Evolutionary conservation across 2,329 filamentous ascomycete genomes (phyloP), one percentile per base, ranked within the genome.

Genomic region (Ilyonectria robusta): DNA sequence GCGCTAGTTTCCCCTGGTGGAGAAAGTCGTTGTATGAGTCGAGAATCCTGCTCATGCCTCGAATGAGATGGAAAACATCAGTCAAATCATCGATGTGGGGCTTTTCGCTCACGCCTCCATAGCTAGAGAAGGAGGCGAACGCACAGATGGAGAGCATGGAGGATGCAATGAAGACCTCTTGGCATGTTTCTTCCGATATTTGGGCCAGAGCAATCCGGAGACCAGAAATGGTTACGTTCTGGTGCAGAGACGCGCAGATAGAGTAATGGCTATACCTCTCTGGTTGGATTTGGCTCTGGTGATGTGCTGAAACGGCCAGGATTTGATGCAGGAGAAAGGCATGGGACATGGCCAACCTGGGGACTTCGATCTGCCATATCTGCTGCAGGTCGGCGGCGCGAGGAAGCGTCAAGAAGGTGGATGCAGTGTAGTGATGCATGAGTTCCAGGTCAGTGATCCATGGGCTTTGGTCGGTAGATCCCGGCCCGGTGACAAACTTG

Each of bases 361-460:
- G 75, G 6, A 76, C 55, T 7, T 75, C 74, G 2, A 70, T 61
- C 68, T 79, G 78, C 79, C 79, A 80, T 11, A 78, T 67, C 4
- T 72, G 73, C 33, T 66, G 68, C 7, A 77, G 71, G 4, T 77
- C 70, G 31, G 67, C 59, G 8, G 76, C 75, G 6, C 79, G 70
- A 0, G 79, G 79, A 8, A 81, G 65, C 2, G 79, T 79, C 7
- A 73, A 60, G 53, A 71, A 78, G 1, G 79, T 79, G 2, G 61
- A 68, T 7, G 76, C 72, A 2, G 76, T 77, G 57, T 76, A 81
- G 47, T 81, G 79, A 46, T 82, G 79, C 72, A 82, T 77, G 44
- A 81, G 72, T 62, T 80, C 77, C 13, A 82, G 76, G 60, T 82
- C 80, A 4, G 76, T 74, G 10, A 78, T 76, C 79, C 79, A 81